Evolutionary conservation across 2,329 filamentous ascomycete genomes (phyloP).

Genomic region (Claviceps capensis): DNA sequence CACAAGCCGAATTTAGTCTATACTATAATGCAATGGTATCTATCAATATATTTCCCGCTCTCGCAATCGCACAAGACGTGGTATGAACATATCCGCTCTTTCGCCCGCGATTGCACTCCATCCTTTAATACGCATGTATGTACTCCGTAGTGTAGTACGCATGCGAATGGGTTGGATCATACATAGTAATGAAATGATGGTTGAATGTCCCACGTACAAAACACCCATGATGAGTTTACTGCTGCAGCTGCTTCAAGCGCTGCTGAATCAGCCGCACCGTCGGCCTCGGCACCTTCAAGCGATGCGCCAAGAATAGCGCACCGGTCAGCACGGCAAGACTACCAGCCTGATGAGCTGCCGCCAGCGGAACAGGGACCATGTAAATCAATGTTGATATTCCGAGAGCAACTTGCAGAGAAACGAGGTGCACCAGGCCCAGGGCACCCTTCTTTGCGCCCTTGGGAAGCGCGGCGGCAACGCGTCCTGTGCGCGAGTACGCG

Average conservation of each 20-base stretch:
- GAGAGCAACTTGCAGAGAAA: constrained; percentile 65
- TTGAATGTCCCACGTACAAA: no score
- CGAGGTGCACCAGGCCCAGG: constrained; percentile 70
- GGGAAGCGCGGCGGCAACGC: constrained; percentile 44
- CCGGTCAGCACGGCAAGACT: constrained; percentile 74
- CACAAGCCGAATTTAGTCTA: no score
- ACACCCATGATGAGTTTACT: not conserved
- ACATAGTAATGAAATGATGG: no score
- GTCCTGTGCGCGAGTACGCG: constrained; percentile 61
- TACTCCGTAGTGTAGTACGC: no score
- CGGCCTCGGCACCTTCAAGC: constrained; percentile 58
- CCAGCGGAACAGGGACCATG: constrained; percentile 78
- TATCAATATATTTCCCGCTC: no score
- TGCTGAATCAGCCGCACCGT: constrained; percentile 47
- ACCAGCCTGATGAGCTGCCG: constrained; percentile 86
- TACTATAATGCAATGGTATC: no score
- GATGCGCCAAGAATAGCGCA: constrained; percentile 63
- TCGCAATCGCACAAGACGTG: no score
- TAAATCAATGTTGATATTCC: constrained; percentile 89
- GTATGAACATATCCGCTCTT: no score
- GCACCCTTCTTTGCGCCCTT: constrained; percentile 53
- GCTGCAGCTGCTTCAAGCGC: constrained; percentile 24
- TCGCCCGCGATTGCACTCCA: not conserved
- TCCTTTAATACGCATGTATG: not conserved
- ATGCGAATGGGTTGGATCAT: no score